Conservation (phyloP, 352 stramenopile genomes). For the Pythium rishiriense region DNA sequence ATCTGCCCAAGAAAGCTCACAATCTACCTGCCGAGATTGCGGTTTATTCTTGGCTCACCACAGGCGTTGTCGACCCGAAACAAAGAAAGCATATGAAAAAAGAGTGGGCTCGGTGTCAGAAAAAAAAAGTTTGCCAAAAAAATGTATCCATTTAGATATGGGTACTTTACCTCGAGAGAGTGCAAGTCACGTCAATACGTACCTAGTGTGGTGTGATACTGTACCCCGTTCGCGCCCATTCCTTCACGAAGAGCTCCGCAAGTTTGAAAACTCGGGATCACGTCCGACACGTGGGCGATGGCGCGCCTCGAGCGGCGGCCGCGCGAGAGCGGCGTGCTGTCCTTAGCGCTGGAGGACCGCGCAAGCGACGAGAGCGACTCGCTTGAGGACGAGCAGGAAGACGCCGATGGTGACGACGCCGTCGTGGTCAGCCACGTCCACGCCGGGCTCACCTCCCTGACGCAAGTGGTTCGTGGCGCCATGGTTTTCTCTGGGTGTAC, state of each 20-base stretch:
- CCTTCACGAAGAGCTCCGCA: background rate
- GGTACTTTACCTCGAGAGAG: background rate
- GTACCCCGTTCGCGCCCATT: background rate
- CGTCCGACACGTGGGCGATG: background rate
- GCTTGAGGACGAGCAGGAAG: background rate
- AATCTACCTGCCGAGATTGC: too few relatives aligned
- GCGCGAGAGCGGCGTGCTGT: too few relatives aligned
- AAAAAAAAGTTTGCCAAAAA: too few relatives aligned
- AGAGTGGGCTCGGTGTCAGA: too few relatives aligned
- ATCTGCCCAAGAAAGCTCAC: too few relatives aligned
- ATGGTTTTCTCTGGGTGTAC: background rate
- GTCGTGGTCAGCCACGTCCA: conserved; percentile 24
- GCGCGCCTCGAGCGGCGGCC: too few relatives aligned
- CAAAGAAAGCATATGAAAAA: too few relatives aligned
- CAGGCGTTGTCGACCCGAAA: too few relatives aligned
- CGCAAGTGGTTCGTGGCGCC: conserved; percentile 10
- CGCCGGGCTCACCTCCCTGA: conserved; percentile 14
- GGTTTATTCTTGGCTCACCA: too few relatives aligned
- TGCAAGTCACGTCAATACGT: background rate
- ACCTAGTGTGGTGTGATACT: background rate
- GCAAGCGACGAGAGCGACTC: background rate
- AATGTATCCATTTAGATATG: background rate
- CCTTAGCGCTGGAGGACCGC: too few relatives aligned
- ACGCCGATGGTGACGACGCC: background rate
- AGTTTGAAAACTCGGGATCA: background rate